phyloP scores from a whole-genome alignment of 139 green algal species.

The Trebouxia sp. region DNA sequence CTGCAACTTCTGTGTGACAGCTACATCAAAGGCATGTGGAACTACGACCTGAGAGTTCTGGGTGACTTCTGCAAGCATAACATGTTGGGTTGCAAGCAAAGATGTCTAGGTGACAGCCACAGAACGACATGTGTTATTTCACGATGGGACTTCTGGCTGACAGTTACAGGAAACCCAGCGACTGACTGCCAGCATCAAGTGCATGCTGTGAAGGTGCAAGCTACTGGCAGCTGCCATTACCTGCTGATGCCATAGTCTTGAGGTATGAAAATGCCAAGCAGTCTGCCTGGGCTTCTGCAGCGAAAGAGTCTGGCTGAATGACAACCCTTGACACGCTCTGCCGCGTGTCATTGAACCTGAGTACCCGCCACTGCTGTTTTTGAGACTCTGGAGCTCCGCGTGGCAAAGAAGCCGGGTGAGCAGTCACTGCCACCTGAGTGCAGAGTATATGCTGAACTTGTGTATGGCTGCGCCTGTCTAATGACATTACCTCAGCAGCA shows the following conservation, averaged over 20 bases:
- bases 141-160: no score
- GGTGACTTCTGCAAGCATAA: no score
- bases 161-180: no score
- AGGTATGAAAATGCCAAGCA: conserved; percentile 68
- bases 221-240: neutral
- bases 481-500: neutral
- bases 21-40: no score
- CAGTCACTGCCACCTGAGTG: conserved; percentile 48
- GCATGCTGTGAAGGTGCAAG: no score
- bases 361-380: conserved; percentile 58
- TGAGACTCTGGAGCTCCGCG: neutral
- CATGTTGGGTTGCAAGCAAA: no score
- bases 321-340: conserved; percentile 52
- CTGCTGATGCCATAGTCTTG: conserved; percentile 52
- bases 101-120: no score
- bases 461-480: no score
- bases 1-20: no score
- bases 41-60: no score
- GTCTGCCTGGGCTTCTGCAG: conserved; percentile 14
- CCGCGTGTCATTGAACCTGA: conserved; percentile 67
- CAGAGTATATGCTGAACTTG: neutral
- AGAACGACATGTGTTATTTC: no score
- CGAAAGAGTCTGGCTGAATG: neutral
- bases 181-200: no score
- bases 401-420: conserved; percentile 37